Percentiles rank a stretch among this genome's conserved stretches.
These are phyloP conservation scores for Ceratocystis variospora DNA, from an alignment of 2,329 filamentous ascomycete species.

Conservation along the genomic window DNA sequence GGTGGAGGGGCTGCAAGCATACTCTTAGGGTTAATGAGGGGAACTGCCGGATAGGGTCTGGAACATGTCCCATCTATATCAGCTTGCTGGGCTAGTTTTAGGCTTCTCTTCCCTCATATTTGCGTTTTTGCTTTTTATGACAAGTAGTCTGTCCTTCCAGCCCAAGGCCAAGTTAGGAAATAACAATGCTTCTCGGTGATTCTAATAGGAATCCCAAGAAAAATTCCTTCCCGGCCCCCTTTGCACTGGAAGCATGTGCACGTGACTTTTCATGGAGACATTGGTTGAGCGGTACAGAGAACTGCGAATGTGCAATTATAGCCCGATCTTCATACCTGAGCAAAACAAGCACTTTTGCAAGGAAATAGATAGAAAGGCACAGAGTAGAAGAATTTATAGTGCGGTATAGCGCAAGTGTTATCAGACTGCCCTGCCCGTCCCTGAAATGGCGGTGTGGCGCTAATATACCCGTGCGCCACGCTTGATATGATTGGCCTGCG, in stretches of 20 bases:
- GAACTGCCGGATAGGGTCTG: background rate
- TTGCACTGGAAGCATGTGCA: no score
- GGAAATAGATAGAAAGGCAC: background rate
- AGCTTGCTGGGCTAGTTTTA: no score
- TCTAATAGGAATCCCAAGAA: no score
- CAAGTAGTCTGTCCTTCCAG: no score
- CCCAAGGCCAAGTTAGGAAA: no score
- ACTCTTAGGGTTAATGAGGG: background rate
- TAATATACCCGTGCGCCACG: conserved; percentile 12
- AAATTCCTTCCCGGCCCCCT: no score
- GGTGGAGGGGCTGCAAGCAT: background rate
- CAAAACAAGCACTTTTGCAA: no score
- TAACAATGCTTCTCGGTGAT: no score
- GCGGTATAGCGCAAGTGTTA: background rate
- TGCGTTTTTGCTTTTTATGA: background rate
- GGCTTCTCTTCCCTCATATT: background rate
- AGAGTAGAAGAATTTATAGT: background rate
- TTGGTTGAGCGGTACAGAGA: no score
- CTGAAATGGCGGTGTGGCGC: conserved; percentile 7
- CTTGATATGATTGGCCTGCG: conserved; percentile 9
- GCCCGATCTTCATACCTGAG: no score
- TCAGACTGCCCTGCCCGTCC: background rate
- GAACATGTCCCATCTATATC: background rate
- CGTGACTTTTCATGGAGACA: no score
- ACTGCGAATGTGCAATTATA: no score